phyloP scores from a whole-genome alignment of 2,329 filamentous ascomycete species.

The Colletotrichum sp. region DNA sequence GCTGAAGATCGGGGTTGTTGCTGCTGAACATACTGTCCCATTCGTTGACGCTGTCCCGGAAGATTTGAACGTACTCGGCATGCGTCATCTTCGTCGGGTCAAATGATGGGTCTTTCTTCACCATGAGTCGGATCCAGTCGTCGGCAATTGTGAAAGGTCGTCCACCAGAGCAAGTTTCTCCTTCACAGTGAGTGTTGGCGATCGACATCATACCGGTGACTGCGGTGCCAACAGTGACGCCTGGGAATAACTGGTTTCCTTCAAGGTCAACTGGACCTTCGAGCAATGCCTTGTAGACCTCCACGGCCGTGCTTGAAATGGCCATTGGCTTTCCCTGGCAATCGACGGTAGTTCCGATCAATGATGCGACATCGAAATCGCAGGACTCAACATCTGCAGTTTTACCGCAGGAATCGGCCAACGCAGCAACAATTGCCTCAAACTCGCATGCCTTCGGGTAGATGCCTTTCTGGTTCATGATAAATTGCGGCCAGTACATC shows the following conservation, averaged over 20 bases:
- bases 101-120: slow-evolving; percentile 32
- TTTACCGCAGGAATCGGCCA: slow-evolving; percentile 42
- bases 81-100: slow-evolving; percentile 15
- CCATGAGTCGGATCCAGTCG: not conserved
- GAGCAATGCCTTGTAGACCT: not conserved
- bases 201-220: not conserved
- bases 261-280: not conserved
- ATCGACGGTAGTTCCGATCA: not conserved
- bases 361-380: not conserved
- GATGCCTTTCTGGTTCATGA: not conserved
- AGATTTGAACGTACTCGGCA: slow-evolving; percentile 11
- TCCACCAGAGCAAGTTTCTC: not conserved
- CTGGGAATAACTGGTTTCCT: not conserved
- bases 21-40: slow-evolving; percentile 28
- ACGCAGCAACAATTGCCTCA: slow-evolving; percentile 42
- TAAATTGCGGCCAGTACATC: not conserved
- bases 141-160: not conserved
- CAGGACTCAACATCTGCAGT: slow-evolving; percentile 26
- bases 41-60: slow-evolving; percentile 20
- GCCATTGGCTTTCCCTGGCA: not conserved
- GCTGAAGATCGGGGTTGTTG: slow-evolving; percentile 26
- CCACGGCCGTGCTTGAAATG: not conserved
- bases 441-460: slow-evolving; percentile 8
- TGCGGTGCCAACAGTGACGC: not conserved
- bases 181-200: not conserved